Percentiles rank a stretch among this genome's conserved stretches.
phyloP scores from a whole-genome alignment of 2,329 filamentous ascomycete species.

The Botrytis cinerea region DNA sequence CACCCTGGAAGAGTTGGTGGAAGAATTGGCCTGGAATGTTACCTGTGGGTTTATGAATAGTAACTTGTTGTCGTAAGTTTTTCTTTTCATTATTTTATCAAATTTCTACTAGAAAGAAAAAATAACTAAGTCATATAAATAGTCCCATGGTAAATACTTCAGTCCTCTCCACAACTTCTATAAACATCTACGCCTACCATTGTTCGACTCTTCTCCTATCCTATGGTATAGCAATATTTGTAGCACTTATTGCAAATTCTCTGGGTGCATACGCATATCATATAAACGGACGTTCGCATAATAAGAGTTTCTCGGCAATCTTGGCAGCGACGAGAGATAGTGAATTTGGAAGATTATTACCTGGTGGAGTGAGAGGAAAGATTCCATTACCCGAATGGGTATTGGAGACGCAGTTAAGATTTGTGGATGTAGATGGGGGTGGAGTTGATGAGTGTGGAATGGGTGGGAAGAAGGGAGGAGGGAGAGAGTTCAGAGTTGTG shows the following conservation, averaged over 20 bases:
- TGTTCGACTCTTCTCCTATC: constrained; percentile 26
- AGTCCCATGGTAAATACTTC: background rate
- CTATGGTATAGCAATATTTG: constrained; percentile 28
- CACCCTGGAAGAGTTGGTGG: constrained; percentile 2
- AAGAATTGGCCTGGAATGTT: background rate
- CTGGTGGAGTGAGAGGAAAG: background rate
- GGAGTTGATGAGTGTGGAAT: constrained; percentile 67
- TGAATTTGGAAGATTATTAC: background rate
- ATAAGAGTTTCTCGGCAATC: constrained; percentile 32
- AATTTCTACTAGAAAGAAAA: too few relatives aligned
- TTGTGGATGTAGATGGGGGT: constrained; percentile 43
- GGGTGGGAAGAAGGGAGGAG: constrained; percentile 59
- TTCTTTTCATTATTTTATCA: background rate
- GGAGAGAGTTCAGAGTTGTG: constrained; percentile 46
- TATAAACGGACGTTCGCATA: constrained; percentile 29
- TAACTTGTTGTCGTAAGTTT: background rate
- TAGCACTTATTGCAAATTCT: constrained; percentile 25
- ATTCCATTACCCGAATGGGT: background rate
- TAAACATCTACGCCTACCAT: constrained; percentile 30
- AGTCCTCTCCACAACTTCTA: background rate
- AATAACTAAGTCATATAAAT: background rate
- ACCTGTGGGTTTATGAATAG: constrained; percentile 5
- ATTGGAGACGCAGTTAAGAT: background rate
- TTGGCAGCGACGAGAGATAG: constrained; percentile 28
- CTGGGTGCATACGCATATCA: constrained; percentile 29